Conservation (phyloP, 2,329 filamentous ascomycete genomes). For the Aspergillus fumigatus region DNA sequence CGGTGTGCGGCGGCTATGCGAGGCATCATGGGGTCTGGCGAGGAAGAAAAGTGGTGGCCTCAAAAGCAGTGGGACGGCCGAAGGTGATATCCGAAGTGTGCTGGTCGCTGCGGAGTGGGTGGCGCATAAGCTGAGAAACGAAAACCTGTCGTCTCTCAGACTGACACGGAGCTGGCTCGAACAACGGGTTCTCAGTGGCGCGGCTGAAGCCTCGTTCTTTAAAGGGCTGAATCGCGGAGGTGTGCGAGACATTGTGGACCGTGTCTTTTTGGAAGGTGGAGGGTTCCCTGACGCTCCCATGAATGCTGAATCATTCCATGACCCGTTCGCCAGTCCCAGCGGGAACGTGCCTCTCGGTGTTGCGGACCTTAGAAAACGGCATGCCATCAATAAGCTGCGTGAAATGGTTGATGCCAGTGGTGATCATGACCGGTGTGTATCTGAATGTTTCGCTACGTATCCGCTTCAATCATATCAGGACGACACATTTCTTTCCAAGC, state of each 20-base stretch:
- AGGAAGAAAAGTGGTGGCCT: constrained; percentile 50
- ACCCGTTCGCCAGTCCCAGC: constrained; percentile 25
- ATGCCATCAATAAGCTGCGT: constrained; percentile 54
- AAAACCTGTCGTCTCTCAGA: constrained; percentile 34
- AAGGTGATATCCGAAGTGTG: constrained; percentile 59
- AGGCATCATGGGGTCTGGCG: constrained; percentile 61
- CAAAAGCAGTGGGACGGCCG: constrained; percentile 42
- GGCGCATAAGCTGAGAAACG: constrained; percentile 53
- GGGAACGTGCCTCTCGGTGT: constrained; percentile 47
- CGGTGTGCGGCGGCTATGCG: constrained; percentile 69
- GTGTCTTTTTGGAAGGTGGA: constrained; percentile 61
- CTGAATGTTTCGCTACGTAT: constrained; percentile 78
- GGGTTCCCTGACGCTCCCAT: constrained; percentile 50
- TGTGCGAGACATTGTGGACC: constrained; percentile 60
- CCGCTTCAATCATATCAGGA: constrained; percentile 88
- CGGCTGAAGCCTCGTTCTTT: constrained; percentile 49
- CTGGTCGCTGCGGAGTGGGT: constrained; percentile 64
- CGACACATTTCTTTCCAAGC: constrained; percentile 85
- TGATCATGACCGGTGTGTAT: constrained; percentile 58
- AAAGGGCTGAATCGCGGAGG: constrained; percentile 60
- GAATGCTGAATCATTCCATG: constrained; percentile 34
- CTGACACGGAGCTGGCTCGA: constrained; percentile 60
- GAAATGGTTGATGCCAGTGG: constrained; percentile 61
- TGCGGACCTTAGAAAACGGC: constrained; percentile 55
- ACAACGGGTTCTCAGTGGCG: constrained; percentile 50